phyloP scores from a whole-genome alignment of 257 asterid species.

The Solanum bulbocastanum region DNA sequence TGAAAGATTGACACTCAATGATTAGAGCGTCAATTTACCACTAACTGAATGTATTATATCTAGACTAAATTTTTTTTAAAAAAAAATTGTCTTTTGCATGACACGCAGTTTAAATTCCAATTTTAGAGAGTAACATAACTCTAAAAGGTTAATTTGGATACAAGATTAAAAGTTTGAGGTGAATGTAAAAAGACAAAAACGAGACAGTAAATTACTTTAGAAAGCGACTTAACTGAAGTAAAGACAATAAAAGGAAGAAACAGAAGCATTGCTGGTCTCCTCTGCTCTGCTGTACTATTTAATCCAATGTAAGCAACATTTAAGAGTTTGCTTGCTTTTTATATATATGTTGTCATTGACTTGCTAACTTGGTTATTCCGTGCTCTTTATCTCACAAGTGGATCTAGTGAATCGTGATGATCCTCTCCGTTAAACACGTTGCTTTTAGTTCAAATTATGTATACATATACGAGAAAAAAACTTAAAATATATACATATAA shows the following conservation, averaged over 20 bases:
- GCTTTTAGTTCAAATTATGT: background rate
- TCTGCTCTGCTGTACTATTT: background rate
- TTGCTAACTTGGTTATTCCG: background rate
- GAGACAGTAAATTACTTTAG: background rate
- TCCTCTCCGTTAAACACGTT: background rate
- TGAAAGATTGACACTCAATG: background rate
- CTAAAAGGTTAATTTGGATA: background rate
- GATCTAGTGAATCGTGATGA: background rate
- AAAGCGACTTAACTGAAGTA: background rate
- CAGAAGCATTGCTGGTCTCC: background rate
- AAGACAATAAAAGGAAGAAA: background rate
- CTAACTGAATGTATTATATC: background rate
- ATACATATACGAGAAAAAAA: background rate
- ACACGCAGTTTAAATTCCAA: background rate
- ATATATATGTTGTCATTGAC: background rate
- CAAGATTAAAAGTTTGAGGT: background rate
- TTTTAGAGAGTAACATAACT: background rate
- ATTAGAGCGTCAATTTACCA: background rate
- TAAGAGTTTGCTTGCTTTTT: background rate
- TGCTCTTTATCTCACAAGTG: background rate
- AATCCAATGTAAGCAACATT: background rate
- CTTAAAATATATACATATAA: background rate
- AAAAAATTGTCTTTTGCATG: background rate
- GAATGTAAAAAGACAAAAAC: background rate
- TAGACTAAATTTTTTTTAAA: background rate